Percentiles rank a stretch among this genome's conserved stretches.
Conservation (phyloP, 2,329 filamentous ascomycete species). For the Parastagonospora avenae region DNA sequence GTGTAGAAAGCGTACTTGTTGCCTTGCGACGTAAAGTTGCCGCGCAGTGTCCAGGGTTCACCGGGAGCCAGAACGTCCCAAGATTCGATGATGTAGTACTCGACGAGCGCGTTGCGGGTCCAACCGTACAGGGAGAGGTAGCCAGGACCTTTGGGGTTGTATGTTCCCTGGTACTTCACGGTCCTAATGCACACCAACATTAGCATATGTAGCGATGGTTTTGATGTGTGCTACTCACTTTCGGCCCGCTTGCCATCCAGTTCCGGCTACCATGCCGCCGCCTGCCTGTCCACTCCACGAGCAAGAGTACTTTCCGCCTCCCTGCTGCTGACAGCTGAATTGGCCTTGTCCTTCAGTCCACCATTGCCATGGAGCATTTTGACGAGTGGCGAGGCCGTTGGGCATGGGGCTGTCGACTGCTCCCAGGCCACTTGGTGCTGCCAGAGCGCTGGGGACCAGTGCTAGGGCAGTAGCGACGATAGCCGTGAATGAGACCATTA, state of each 20-base stretch:
- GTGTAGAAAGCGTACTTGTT: slow-evolving; percentile 23
- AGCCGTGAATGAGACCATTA: slow-evolving; percentile 13
- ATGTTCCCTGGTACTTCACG: slow-evolving; percentile 30
- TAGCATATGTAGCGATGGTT: not conserved
- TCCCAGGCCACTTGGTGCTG: slow-evolving; percentile 10
- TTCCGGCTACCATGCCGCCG: slow-evolving; percentile 20
- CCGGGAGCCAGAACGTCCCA: slow-evolving; percentile 54
- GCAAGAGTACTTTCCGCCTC: slow-evolving; percentile 20
- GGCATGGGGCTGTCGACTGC: not conserved
- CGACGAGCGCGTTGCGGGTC: slow-evolving; percentile 57
- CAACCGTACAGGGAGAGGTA: slow-evolving; percentile 56
- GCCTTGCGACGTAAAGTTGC: slow-evolving; percentile 27
- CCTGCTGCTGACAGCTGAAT: slow-evolving; percentile 19
- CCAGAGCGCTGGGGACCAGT: slow-evolving; percentile 10
- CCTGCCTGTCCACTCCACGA: slow-evolving; percentile 15
- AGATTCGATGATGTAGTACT: slow-evolving; percentile 58
- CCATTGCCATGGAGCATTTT: slow-evolving; percentile 13
- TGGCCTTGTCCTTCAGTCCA: slow-evolving; percentile 20
- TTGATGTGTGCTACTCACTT: slow-evolving; percentile 12
- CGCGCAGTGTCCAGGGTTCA: slow-evolving; percentile 42
- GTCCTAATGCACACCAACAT: slow-evolving; percentile 10
- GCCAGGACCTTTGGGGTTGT: slow-evolving; percentile 25
- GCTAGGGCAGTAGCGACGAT: slow-evolving; percentile 13
- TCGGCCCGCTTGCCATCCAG: slow-evolving; percentile 13
- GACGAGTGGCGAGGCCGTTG: slow-evolving; percentile 10